A percentile compares a stretch with the other conserved stretches of the same genome.
These are phyloP conservation scores for Penicillium hesseltinei DNA, from an alignment of 2,329 filamentous ascomycete species.

Conservation along the genomic window DNA sequence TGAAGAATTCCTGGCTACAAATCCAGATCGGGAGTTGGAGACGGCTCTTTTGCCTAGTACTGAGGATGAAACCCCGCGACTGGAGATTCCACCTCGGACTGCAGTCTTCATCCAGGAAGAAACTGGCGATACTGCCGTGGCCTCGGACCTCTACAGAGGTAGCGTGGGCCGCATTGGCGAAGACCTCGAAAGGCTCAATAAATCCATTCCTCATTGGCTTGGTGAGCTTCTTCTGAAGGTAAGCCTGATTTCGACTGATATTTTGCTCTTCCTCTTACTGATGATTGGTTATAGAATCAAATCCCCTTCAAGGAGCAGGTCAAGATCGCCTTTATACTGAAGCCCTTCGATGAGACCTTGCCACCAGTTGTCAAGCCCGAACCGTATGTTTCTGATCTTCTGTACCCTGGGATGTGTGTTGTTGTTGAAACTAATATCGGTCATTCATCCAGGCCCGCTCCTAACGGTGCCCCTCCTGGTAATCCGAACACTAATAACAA, in stretches of 20 bases:
- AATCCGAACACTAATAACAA: conserved; percentile 40
- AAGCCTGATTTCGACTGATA: conserved; percentile 23
- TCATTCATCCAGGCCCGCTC: conserved; percentile 17
- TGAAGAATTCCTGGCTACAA: conserved; percentile 41
- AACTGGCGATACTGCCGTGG: conserved; percentile 59
- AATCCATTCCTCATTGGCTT: conserved; percentile 85
- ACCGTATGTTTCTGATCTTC: conserved; percentile 47
- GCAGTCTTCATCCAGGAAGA: conserved; percentile 66
- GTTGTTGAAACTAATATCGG: background rate
- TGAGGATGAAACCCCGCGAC: conserved; percentile 45
- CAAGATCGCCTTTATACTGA: conserved; percentile 91
- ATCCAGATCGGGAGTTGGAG: conserved; percentile 38
- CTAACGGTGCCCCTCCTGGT: conserved; percentile 20
- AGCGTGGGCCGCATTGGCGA: conserved; percentile 74
- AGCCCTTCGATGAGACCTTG: conserved; percentile 73
- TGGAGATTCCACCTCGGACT: conserved; percentile 50
- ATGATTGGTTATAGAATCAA: conserved; percentile 58
- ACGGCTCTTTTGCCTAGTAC: conserved; percentile 45
- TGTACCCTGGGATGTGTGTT: background rate
- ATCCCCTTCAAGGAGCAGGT: conserved; percentile 84
- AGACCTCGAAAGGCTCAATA: conserved; percentile 80
- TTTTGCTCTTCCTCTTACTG: background rate
- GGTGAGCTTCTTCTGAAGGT: conserved; percentile 78
- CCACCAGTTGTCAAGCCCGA: conserved; percentile 73
- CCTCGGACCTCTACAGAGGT: conserved; percentile 85